Conservation (phyloP, 2,329 filamentous ascomycete species). For the Sclerotiophoma versabilis region DNA sequence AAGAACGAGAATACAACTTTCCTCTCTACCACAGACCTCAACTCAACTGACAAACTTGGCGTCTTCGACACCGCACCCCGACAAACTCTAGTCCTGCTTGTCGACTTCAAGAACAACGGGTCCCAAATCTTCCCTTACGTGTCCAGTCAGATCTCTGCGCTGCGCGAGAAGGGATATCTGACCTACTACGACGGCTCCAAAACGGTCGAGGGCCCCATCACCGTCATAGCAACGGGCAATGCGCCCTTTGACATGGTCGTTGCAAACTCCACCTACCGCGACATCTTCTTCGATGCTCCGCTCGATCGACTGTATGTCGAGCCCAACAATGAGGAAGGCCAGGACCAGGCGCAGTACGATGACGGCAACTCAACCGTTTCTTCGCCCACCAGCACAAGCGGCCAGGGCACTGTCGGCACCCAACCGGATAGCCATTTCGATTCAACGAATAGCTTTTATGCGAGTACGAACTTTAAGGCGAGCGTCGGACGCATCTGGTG, state of each 20-base stretch:
- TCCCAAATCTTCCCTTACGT: constrained; percentile 47
- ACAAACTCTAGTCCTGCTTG: constrained; percentile 60
- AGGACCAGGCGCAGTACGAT: constrained; percentile 13
- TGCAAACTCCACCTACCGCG: constrained; percentile 57
- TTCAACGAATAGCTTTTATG: constrained; percentile 69
- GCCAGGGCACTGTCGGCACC: constrained; percentile 57
- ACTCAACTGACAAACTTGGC: constrained; percentile 49
- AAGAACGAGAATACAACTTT: constrained; percentile 56
- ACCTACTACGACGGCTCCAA: constrained; percentile 58
- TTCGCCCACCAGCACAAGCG: constrained; percentile 17
- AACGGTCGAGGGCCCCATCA: constrained; percentile 54
- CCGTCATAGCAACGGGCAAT: constrained; percentile 62
- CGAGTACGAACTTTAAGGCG: constrained; percentile 64
- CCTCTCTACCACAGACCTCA: constrained; percentile 17
- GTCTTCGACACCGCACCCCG: constrained; percentile 59
- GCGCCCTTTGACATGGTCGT: constrained; percentile 58
- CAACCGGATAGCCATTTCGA: constrained; percentile 47
- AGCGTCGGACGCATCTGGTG: constrained; percentile 61
- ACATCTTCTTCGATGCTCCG: constrained; percentile 65
- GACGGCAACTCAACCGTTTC: not conserved
- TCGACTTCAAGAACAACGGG: constrained; percentile 59
- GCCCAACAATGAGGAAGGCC: constrained; percentile 5
- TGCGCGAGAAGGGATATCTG: constrained; percentile 59
- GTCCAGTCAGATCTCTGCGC: constrained; percentile 52
- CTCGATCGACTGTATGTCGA: constrained; percentile 48